phyloP scores from a whole-genome alignment of 345 rosid species.

The Kandelia obovata region DNA sequence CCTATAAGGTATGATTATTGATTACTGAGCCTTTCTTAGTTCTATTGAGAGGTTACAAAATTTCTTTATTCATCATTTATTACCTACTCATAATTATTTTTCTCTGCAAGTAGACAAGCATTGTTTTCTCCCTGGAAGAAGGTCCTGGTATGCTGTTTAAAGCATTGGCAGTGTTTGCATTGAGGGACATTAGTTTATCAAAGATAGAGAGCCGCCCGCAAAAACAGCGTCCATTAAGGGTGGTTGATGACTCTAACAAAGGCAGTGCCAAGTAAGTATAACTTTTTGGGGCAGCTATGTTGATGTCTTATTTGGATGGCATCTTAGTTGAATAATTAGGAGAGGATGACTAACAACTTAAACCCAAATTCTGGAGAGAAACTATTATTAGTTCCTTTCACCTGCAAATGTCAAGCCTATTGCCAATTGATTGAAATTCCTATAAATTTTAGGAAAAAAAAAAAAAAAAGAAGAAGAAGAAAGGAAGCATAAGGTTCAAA shows the following conservation, averaged over 20 bases:
- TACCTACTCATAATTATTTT: not conserved
- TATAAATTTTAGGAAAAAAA: too few relatives aligned
- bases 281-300: not conserved
- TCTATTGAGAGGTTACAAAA: not conserved
- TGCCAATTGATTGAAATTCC: too few relatives aligned
- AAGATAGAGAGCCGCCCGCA: conserved; percentile 97
- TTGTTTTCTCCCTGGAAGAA: conserved; percentile 91
- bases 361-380: too few relatives aligned
- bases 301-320: not conserved
- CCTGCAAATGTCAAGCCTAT: too few relatives aligned
- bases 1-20: conserved; percentile 54
- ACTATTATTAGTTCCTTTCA: too few relatives aligned
- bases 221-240: conserved; percentile 61
- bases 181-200: conserved; percentile 76
- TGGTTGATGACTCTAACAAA: conserved; percentile 75
- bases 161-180: conserved; percentile 86
- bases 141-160: conserved; percentile 89
- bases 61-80: not conserved
- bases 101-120: conserved; percentile 60
- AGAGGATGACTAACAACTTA: too few relatives aligned
- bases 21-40: not conserved
- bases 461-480: too few relatives aligned
- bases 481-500: too few relatives aligned
- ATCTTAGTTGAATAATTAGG: not conserved
- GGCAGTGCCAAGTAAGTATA: conserved; percentile 71